Evolutionary conservation across 2,329 filamentous ascomycete species (phyloP).

Genomic region (Colletotrichum musicola): DNA sequence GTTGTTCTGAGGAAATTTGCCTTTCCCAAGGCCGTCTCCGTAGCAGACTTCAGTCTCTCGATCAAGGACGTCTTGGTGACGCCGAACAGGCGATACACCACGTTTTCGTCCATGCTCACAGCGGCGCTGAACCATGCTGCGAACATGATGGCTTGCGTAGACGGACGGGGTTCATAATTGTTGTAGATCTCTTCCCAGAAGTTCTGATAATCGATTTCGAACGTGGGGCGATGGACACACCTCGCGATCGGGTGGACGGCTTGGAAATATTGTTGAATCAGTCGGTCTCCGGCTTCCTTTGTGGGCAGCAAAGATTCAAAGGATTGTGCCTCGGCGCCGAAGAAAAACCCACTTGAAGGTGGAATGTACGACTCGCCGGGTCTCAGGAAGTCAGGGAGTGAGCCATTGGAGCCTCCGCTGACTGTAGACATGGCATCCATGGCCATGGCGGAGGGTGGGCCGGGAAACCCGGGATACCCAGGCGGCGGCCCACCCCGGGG

Average conservation of each 20-base stretch:
- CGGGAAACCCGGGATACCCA: constrained; percentile 33
- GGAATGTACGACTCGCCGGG: constrained; percentile 76
- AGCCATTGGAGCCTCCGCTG: constrained; percentile 44
- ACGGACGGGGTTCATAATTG: constrained; percentile 72
- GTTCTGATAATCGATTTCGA: constrained; percentile 72
- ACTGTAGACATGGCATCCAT: constrained; percentile 41
- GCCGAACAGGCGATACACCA: constrained; percentile 64
- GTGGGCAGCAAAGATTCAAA: constrained; percentile 73
- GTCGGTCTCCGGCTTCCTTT: constrained; percentile 67
- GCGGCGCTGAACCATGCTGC: constrained; percentile 77
- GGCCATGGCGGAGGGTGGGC: constrained; percentile 40
- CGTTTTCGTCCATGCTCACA: constrained; percentile 72
- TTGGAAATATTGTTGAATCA: constrained; percentile 76
- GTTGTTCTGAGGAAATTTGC: constrained; percentile 80
- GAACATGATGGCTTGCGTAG: constrained; percentile 77
- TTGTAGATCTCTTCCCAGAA: constrained; percentile 75
- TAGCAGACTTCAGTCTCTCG: constrained; percentile 73
- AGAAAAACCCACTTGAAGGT: constrained; percentile 76
- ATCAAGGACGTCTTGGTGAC: constrained; percentile 69
- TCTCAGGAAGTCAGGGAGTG: constrained; percentile 67
- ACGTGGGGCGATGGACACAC: constrained; percentile 75
- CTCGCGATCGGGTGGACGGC: constrained; percentile 77
- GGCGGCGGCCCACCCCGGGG: constrained; percentile 40
- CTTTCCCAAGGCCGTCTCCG: constrained; percentile 75
- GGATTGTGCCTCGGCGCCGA: constrained; percentile 64